Conservation (phyloP, 257 asterid species). For the Rubia yunnanensis region DNA sequence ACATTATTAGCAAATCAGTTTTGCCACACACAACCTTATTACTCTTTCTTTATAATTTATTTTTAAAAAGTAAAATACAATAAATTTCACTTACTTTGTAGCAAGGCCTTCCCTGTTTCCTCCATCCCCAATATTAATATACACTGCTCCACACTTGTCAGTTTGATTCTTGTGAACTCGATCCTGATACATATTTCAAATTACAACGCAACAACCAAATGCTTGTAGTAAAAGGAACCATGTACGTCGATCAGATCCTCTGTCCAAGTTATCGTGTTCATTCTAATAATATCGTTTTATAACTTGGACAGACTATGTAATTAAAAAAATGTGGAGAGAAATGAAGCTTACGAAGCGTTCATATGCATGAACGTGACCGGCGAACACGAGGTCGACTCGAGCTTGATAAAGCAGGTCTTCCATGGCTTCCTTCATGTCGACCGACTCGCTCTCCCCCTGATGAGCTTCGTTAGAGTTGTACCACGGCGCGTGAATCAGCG, state of each 20-base stretch:
- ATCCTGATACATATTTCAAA: constrained; percentile 18
- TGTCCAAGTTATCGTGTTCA: no score
- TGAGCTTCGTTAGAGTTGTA: constrained; percentile 72
- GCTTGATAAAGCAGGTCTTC: constrained; percentile 59
- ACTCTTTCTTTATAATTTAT: no score
- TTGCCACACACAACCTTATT: no score
- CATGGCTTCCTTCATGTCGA: constrained; percentile 53
- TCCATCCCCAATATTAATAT: constrained; percentile 72
- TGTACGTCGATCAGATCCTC: no score
- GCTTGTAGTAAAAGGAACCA: no score
- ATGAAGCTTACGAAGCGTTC: constrained; percentile 69
- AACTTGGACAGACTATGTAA: no score
- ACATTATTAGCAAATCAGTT: no score
- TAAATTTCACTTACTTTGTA: constrained; percentile 34
- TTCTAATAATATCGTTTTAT: no score
- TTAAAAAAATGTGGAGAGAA: no score
- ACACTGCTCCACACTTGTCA: constrained; percentile 49
- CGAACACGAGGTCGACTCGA: constrained; percentile 55
- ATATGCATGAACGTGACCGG: constrained; percentile 93
- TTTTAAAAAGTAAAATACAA: no score
- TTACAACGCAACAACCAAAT: not conserved
- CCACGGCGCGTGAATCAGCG: constrained; percentile 80
- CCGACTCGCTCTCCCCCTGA: constrained; percentile 53
- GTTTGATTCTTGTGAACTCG: constrained; percentile 52
- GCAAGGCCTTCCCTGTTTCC: constrained; percentile 93